Conservation (phyloP, 768 basidiomycete species). For the Lactifluus pinguis region DNA sequence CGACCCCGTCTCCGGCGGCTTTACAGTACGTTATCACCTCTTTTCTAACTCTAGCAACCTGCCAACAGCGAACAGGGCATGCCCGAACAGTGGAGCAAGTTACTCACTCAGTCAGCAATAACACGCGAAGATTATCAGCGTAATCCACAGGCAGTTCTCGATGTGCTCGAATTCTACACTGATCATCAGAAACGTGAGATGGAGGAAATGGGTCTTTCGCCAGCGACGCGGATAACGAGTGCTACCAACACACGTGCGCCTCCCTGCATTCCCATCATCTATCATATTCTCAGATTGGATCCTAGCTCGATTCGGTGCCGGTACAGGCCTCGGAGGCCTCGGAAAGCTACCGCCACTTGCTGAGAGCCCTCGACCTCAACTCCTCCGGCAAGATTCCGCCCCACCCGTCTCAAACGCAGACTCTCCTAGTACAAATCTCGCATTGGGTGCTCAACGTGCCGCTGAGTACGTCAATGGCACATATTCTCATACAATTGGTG, state of each 20-base stretch:
- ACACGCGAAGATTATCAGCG: conserved; percentile 96
- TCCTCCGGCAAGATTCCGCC: conserved; percentile 41
- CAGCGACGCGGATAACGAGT: conserved; percentile 21
- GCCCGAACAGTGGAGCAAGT: conserved; percentile 94
- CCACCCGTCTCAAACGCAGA: conserved; percentile 28
- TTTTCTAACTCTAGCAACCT: not conserved
- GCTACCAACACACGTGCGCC: conserved; percentile 19
- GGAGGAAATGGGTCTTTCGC: conserved; percentile 45
- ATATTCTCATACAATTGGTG: conserved; percentile 35
- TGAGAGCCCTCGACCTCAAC: conserved; percentile 24
- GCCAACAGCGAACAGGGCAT: conserved; percentile 52
- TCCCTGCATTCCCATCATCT: conserved; percentile 24
- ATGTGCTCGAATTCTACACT: conserved; percentile 97
- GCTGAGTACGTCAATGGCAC: conserved; percentile 55
- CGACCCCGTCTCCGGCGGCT: conserved; percentile 87
- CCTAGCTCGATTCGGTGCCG: conserved; percentile 80
- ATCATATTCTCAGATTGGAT: conserved; percentile 30
- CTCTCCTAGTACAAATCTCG: conserved; percentile 26
- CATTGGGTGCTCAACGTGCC: conserved; percentile 45
- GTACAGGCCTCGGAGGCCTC: conserved; percentile 77
- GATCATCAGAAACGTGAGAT: conserved; percentile 94
- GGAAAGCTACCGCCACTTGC: conserved; percentile 36
- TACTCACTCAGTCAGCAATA: conserved; percentile 95
- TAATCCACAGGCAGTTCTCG: conserved; percentile 94
- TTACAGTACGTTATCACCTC: conserved; percentile 59